phyloP scores from a whole-genome alignment of 2,329 filamentous ascomycete species.

The Ophiocordyceps sinensis region DNA sequence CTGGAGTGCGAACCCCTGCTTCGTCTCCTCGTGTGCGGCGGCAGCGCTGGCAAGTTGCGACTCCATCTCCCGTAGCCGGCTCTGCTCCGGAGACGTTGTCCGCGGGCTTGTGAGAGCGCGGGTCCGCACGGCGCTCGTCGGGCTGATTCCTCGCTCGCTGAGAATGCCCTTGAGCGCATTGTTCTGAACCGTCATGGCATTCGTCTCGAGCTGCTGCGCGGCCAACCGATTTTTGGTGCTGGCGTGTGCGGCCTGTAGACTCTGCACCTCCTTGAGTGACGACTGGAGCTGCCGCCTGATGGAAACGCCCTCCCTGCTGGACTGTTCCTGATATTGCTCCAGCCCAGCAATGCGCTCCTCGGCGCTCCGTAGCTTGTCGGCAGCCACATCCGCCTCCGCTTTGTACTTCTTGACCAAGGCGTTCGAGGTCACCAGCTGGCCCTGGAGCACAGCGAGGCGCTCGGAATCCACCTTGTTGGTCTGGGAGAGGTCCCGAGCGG shows the following conservation, averaged over 20 bases:
- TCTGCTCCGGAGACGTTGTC: constrained; percentile 66
- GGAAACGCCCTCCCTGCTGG: constrained; percentile 79
- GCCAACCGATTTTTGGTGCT: constrained; percentile 74
- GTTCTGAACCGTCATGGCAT: constrained; percentile 83
- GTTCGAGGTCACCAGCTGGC: constrained; percentile 67
- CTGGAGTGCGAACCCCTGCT: constrained; percentile 59
- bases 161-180: constrained; percentile 87
- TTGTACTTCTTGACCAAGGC: constrained; percentile 77
- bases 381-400: constrained; percentile 69
- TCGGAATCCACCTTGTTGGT: constrained; percentile 40
- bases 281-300: constrained; percentile 83
- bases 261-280: constrained; percentile 68
- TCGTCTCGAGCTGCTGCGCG: constrained; percentile 82
- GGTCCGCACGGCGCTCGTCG: constrained; percentile 55
- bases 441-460: constrained; percentile 59
- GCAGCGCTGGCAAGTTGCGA: constrained; percentile 66
- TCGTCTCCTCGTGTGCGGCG: constrained; percentile 76
- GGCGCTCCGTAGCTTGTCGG: constrained; percentile 78
- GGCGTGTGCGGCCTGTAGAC: constrained; percentile 64
- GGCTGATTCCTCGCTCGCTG: constrained; percentile 73
- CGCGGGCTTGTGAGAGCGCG: constrained; percentile 56
- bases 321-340: constrained; percentile 94
- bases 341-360: constrained; percentile 95
- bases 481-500: constrained; percentile 34
- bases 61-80: constrained; percentile 71